Percentiles rank a stretch among this genome's conserved stretches.
Evolutionary conservation across 257 asterid genomes (phyloP).

Genomic region (Eucommia ulmoides): DNA sequence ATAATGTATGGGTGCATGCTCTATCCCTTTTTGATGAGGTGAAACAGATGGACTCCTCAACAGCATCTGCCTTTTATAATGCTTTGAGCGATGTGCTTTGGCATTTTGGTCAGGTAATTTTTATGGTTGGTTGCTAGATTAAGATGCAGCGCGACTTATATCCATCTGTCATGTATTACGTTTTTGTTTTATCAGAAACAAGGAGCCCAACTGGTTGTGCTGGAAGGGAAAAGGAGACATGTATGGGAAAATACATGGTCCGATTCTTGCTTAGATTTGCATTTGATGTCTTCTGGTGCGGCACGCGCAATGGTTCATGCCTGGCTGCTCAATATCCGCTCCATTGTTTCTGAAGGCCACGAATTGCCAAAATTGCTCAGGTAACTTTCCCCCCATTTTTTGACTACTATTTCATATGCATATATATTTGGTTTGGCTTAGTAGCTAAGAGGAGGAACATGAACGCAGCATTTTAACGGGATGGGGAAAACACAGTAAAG

Average conservation of each 20-base stretch:
- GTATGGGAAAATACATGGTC: conserved; percentile 87
- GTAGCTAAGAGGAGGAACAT: not conserved
- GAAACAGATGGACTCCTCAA: conserved; percentile 81
- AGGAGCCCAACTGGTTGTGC: conserved; percentile 87
- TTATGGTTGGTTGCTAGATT: not conserved
- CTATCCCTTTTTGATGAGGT: conserved; percentile 71
- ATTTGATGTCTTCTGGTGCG: conserved; percentile 92
- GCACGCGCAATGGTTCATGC: conserved; percentile 96
- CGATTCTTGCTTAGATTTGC: conserved; percentile 77
- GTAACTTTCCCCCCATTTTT: too few relatives aligned
- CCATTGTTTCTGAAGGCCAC: conserved; percentile 68
- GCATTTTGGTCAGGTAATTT: conserved; percentile 90
- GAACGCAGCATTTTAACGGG: conserved; percentile 82
- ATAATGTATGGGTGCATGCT: conserved; percentile 68
- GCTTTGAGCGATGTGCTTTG: conserved; percentile 92
- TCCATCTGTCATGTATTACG: not conserved
- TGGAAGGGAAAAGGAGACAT: conserved; percentile 73
- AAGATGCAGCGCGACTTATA: not conserved
- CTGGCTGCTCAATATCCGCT: conserved; percentile 70
- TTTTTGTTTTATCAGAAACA: conserved; percentile 27
- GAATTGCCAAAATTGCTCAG: conserved; percentile 73
- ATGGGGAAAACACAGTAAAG: conserved; percentile 99
- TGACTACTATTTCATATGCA: too few relatives aligned
- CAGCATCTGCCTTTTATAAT: conserved; percentile 91
- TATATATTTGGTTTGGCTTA: too few relatives aligned